A percentile compares a stretch with the other conserved stretches of the same genome.
Conservation (phyloP, 805 yeast genomes). For the Priceomyces carsonii region DNA sequence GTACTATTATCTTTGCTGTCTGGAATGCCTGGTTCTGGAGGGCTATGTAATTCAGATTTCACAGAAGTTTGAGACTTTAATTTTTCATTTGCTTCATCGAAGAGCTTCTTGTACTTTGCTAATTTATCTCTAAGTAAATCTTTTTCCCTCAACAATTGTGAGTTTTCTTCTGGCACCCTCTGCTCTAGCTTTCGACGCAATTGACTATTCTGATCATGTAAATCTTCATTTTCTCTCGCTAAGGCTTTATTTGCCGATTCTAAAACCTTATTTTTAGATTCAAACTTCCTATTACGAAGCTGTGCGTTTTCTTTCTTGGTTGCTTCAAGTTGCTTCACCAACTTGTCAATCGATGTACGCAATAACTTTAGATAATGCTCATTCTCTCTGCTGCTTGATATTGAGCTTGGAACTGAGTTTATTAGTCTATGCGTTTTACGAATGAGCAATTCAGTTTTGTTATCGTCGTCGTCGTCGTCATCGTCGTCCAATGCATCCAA, state of each 20-base stretch:
- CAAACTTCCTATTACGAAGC: slow-evolving; percentile 1
- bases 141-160: slow-evolving; percentile 26
- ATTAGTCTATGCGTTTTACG: slow-evolving; percentile 31
- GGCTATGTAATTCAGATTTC: neutral
- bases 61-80: neutral
- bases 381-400: slow-evolving; percentile 20
- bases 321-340: slow-evolving; percentile 17
- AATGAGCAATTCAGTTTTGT: slow-evolving; percentile 21
- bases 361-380: slow-evolving; percentile 28
- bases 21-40: too few relatives aligned
- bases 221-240: slow-evolving; percentile 8
- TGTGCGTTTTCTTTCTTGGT: slow-evolving; percentile 4
- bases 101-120: slow-evolving; percentile 34
- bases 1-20: too few relatives aligned
- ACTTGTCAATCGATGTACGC: slow-evolving; percentile 26
- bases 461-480: slow-evolving; percentile 5
- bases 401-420: slow-evolving; percentile 20
- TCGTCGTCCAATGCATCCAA: neutral
- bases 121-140: slow-evolving; percentile 33
- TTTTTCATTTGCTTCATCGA: slow-evolving; percentile 15
- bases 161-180: slow-evolving; percentile 17
- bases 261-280: slow-evolving; percentile 5
- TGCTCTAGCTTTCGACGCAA: slow-evolving; percentile 14
- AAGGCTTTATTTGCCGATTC: slow-evolving; percentile 4
- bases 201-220: slow-evolving; percentile 10